These are phyloP conservation scores for Berkeleyomyces basicola DNA, from an alignment of 2,329 filamentous ascomycete genomes.

Conservation along the genomic window DNA sequence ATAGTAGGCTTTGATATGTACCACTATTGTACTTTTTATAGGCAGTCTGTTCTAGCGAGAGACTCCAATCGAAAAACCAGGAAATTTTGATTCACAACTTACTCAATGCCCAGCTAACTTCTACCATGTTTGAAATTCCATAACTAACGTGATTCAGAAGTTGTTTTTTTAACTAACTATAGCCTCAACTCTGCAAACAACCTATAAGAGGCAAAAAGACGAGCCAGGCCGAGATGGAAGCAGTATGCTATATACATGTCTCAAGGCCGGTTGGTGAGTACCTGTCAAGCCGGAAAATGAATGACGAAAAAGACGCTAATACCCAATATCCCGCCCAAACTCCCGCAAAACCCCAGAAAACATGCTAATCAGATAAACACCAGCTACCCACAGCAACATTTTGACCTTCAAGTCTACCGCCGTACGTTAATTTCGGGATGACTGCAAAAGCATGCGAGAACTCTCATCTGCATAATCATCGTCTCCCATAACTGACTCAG, in stretches of 20 bases:
- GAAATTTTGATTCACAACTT: not conserved
- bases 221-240: no score
- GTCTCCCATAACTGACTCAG: conserved; percentile 35
- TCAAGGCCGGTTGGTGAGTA: no score
- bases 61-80: not conserved
- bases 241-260: no score
- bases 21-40: conserved; percentile 17
- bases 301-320: not conserved
- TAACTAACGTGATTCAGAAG: no score
- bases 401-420: not conserved
- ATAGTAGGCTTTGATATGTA: conserved; percentile 19
- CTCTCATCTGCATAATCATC: conserved; percentile 28
- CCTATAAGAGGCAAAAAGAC: no score
- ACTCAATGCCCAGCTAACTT: not conserved
- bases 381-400: not conserved
- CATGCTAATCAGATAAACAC: not conserved
- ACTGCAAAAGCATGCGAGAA: conserved; percentile 17
- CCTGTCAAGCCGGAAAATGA: not conserved
- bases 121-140: no score
- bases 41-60: not conserved
- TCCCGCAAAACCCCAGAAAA: not conserved
- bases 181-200: no score
- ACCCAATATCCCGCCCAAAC: not conserved
- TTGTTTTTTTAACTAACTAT: no score
- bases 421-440: not conserved